Percentiles rank a stretch among this genome's conserved stretches.
These are phyloP conservation scores for Pseudozyma sp. DNA, from an alignment of 1,284 basidiomycete species.

Conservation along the genomic window DNA sequence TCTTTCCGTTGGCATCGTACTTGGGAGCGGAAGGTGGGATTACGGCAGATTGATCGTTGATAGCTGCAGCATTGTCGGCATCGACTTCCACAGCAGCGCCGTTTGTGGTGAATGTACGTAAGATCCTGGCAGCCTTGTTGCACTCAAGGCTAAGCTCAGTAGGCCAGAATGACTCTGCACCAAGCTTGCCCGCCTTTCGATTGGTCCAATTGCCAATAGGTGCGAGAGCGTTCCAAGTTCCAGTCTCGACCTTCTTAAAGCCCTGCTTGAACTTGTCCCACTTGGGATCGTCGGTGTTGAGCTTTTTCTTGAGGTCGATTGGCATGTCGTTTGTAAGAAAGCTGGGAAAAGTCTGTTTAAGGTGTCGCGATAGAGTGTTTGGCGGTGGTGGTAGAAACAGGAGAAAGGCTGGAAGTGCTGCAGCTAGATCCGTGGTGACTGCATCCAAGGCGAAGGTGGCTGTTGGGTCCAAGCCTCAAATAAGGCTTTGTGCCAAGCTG, in stretches of 20 bases:
- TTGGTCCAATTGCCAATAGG: slow-evolving; percentile 57
- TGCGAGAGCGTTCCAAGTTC: slow-evolving; percentile 51
- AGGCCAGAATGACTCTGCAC: slow-evolving; percentile 66
- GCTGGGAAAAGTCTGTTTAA: neutral
- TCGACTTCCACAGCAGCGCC: slow-evolving; percentile 54
- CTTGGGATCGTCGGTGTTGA: slow-evolving; percentile 47
- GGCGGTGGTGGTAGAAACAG: neutral
- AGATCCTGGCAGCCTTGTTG: slow-evolving; percentile 65
- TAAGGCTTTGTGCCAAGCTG: neutral
- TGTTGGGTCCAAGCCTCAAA: neutral
- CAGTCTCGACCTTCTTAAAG: slow-evolving; percentile 61
- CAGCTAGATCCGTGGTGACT: too few species aligned
- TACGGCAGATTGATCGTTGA: slow-evolving; percentile 31
- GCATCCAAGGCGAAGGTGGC: neutral
- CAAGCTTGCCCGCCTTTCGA: slow-evolving; percentile 50
- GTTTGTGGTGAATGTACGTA: slow-evolving; percentile 58
- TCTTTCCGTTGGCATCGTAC: slow-evolving; percentile 40
- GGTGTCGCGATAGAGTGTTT: neutral
- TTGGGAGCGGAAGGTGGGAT: slow-evolving; percentile 29
- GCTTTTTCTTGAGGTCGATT: slow-evolving; percentile 42
- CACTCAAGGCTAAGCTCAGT: slow-evolving; percentile 56
- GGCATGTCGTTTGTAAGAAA: slow-evolving; percentile 23
- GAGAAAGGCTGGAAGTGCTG: neutral
- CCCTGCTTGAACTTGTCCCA: slow-evolving; percentile 53
- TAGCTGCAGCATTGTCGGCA: slow-evolving; percentile 34